These are phyloP conservation scores for Rhododendron mucronatum DNA, from an alignment of 148 eudicot species.

Conservation along the genomic window DNA sequence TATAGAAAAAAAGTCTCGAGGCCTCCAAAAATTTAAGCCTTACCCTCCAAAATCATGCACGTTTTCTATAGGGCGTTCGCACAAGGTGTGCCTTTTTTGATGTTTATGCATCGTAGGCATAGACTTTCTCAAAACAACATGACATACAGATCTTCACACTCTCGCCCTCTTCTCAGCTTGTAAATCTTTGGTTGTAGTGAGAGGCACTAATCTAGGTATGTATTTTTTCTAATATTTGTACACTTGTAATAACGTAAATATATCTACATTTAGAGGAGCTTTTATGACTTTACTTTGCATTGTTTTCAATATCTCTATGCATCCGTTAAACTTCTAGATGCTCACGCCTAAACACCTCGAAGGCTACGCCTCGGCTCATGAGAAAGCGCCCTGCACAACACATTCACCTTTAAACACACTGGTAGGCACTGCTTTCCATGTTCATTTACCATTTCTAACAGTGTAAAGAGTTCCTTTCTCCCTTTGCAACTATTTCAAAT, in stretches of 20 bases:
- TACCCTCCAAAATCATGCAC: not conserved
- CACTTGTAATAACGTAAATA: no score
- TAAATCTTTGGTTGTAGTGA: not conserved
- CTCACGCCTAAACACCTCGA: not conserved
- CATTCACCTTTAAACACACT: not conserved
- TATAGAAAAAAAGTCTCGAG: not conserved
- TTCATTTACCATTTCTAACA: not conserved
- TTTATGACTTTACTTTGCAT: not conserved
- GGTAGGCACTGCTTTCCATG: not conserved
- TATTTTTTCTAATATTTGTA: not conserved
- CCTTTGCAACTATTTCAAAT: not conserved
- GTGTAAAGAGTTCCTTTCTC: not conserved
- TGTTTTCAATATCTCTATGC: not conserved
- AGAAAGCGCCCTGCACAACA: not conserved
- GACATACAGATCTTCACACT: not conserved
- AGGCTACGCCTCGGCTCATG: not conserved
- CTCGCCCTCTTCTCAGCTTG: not conserved
- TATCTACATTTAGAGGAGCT: not conserved
- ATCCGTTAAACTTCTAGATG: not conserved
- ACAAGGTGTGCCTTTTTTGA: not conserved
- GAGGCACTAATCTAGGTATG: not conserved
- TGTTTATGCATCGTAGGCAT: no score
- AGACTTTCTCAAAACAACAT: not conserved
- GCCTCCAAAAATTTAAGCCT: not conserved
- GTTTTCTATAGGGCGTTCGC: not conserved